These are phyloP conservation scores for Pseudognaphalium luteoalbum DNA, from an alignment of 129 eudicot species.

Conservation along the genomic window DNA sequence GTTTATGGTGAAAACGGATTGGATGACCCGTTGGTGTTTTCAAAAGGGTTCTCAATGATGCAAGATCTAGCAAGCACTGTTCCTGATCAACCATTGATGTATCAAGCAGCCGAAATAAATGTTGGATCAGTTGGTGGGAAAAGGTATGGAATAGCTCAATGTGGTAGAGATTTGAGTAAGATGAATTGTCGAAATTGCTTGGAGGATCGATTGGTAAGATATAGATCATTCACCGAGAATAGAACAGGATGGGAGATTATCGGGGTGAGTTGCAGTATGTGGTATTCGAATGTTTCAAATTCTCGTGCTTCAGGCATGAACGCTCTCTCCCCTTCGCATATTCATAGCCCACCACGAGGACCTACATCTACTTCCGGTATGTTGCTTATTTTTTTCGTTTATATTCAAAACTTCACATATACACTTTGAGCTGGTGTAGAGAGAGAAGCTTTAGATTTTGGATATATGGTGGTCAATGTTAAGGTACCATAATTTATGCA, in stretches of 20 bases:
- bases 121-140: constrained; percentile 22
- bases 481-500: no score
- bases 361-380: constrained; percentile 20
- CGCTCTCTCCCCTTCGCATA: not conserved
- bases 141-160: constrained; percentile 35
- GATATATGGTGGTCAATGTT: no score
- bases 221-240: not conserved
- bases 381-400: not conserved
- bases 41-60: constrained; percentile 32
- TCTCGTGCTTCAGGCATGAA: not conserved
- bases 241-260: constrained; percentile 25
- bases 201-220: constrained; percentile 1
- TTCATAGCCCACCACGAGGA: not conserved
- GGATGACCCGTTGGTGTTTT: constrained; percentile 23
- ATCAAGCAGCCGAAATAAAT: constrained; percentile 2
- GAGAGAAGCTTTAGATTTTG: no score
- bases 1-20: not conserved
- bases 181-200: constrained; percentile 29
- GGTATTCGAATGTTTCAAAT: constrained; percentile 22
- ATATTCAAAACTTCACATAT: not conserved
- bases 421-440: no score
- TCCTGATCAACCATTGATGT: constrained; percentile 31
- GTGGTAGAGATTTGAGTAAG: constrained; percentile 33
- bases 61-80: not conserved
- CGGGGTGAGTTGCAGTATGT: constrained; percentile 32